phyloP scores from a whole-genome alignment of 2,329 filamentous ascomycete genomes.

The Arthrobotrys pseudoclavata region DNA sequence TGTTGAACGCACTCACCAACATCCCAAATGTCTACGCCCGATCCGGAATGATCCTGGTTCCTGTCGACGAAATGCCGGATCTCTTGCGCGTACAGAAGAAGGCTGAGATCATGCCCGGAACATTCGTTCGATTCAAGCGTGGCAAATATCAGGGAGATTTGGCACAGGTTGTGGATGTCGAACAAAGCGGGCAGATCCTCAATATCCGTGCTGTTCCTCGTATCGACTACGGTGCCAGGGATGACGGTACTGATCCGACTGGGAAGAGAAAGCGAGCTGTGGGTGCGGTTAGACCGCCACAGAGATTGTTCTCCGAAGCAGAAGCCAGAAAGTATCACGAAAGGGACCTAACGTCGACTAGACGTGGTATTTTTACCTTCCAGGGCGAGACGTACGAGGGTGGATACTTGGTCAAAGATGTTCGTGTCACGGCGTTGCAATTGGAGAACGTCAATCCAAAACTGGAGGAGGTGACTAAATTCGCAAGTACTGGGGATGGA shows the following conservation, averaged over 20 bases:
- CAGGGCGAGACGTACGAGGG: slow-evolving; percentile 91
- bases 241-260: slow-evolving; percentile 75
- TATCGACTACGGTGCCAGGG: slow-evolving; percentile 89
- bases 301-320: slow-evolving; percentile 89
- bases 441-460: slow-evolving; percentile 92
- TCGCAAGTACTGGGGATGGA: slow-evolving; percentile 88
- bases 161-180: slow-evolving; percentile 91
- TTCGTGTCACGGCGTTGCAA: slow-evolving; percentile 87
- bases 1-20: slow-evolving; percentile 83
- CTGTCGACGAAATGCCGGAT: slow-evolving; percentile 97
- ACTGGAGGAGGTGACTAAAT: slow-evolving; percentile 94
- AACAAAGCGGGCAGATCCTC: slow-evolving; percentile 90
- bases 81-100: slow-evolving; percentile 91
- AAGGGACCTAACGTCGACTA: slow-evolving; percentile 71
- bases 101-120: slow-evolving; percentile 84
- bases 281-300: slow-evolving; percentile 80
- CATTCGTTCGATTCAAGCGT: slow-evolving; percentile 89
- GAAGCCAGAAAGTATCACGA: slow-evolving; percentile 92
- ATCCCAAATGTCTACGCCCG: slow-evolving; percentile 91
- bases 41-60: slow-evolving; percentile 86
- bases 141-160: slow-evolving; percentile 89
- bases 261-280: slow-evolving; percentile 82
- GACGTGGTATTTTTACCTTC: slow-evolving; percentile 82
- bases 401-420: slow-evolving; percentile 92
- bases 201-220: slow-evolving; percentile 89